Evolutionary conservation across 2,329 filamentous ascomycete genomes (phyloP).

Genomic region (Trichothecium sympodiale): DNA sequence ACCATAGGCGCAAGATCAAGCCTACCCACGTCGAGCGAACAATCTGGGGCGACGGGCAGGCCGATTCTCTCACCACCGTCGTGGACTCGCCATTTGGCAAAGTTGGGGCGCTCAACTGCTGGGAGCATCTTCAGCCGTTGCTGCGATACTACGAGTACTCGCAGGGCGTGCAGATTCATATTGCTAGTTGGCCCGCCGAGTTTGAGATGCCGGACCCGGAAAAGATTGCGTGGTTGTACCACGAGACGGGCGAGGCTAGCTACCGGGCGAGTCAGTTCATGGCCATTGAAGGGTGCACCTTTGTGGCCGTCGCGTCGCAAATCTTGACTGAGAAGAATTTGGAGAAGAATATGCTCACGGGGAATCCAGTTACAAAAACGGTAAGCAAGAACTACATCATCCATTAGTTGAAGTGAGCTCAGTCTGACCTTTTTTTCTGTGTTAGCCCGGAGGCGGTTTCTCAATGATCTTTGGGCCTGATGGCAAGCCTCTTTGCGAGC

Average conservation of each 20-base stretch:
- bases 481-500: conserved; percentile 31
- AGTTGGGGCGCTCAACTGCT: conserved; percentile 43
- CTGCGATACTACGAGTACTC: conserved; percentile 16
- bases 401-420: too few relatives aligned
- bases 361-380: too few relatives aligned
- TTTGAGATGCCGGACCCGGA: conserved; percentile 22
- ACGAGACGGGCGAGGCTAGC: conserved; percentile 20
- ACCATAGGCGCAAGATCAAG: conserved; percentile 39
- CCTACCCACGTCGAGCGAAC: conserved; percentile 36
- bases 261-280: conserved; percentile 26
- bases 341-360: too few relatives aligned
- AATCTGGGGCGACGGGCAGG: conserved; percentile 44
- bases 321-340: conserved; percentile 28
- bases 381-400: too few relatives aligned
- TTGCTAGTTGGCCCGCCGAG: conserved; percentile 18
- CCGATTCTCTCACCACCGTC: conserved; percentile 42
- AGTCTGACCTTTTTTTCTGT: conserved; percentile 1
- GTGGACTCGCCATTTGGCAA: conserved; percentile 37
- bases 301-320: conserved; percentile 27
- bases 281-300: conserved; percentile 31
- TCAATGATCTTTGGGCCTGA: conserved; percentile 39
- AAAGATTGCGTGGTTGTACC: conserved; percentile 21
- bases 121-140: conserved; percentile 41
- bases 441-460: conserved; percentile 28
- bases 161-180: conserved; percentile 16